Percentiles rank a stretch among this genome's conserved stretches.
Conservation (phyloP, 2,329 filamentous ascomycete species). For the Claviceps arundinis region DNA sequence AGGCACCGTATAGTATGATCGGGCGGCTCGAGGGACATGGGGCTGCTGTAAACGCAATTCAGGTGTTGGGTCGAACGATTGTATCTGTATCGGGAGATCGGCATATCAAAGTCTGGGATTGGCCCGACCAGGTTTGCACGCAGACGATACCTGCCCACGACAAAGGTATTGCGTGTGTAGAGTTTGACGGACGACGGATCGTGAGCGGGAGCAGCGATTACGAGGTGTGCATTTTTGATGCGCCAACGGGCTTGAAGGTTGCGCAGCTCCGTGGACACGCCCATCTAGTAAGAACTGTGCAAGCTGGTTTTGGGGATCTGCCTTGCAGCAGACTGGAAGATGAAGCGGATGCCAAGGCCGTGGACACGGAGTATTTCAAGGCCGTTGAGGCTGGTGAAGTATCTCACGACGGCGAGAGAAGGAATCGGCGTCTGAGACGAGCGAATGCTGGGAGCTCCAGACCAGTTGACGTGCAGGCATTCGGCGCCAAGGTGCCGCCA, state of each 20-base stretch:
- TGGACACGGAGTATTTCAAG: constrained; percentile 61
- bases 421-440: constrained; percentile 24
- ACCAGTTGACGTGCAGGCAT: constrained; percentile 63
- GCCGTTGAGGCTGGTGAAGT: constrained; percentile 40
- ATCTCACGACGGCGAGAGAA: constrained; percentile 19
- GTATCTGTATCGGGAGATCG: constrained; percentile 93
- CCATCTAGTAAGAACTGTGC: constrained; percentile 82
- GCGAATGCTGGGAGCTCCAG: constrained; percentile 60
- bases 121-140: constrained; percentile 61
- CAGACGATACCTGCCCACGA: constrained; percentile 75
- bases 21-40: constrained; percentile 71
- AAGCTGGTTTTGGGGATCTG: constrained; percentile 85
- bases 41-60: constrained; percentile 91
- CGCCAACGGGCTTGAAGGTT: constrained; percentile 72
- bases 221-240: constrained; percentile 90
- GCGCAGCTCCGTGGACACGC: constrained; percentile 72
- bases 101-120: constrained; percentile 88
- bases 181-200: constrained; percentile 86
- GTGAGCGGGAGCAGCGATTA: constrained; percentile 95
- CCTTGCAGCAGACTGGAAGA: constrained; percentile 69
- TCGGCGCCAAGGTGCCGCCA: constrained; percentile 77
- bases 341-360: constrained; percentile 53
- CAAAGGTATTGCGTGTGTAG: constrained; percentile 95
- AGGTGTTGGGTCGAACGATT: constrained; percentile 72
- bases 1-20: constrained; percentile 60